These are phyloP conservation scores for Telopea speciosissima DNA, from an alignment of 177 flowering plant species.

Conservation along the genomic window DNA sequence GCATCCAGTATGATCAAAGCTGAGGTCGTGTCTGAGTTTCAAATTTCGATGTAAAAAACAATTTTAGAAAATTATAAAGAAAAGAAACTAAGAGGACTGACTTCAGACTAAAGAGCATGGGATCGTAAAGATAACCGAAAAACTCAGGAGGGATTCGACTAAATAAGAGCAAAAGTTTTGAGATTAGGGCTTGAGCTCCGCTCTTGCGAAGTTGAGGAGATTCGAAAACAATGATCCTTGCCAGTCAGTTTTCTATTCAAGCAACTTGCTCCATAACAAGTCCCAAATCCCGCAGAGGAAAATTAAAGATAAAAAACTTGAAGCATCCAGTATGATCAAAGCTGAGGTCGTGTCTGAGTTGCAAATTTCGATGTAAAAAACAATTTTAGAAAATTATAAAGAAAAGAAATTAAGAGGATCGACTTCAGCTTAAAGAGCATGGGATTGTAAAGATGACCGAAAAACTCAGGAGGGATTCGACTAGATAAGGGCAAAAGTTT, in stretches of 20 bases:
- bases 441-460: slow-evolving; percentile 19
- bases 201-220: slow-evolving; percentile 24
- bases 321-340: no score
- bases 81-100: not conserved
- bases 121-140: slow-evolving; percentile 18
- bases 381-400: not conserved
- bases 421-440: slow-evolving; percentile 29
- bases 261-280: no score
- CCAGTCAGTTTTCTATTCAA: no score
- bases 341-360: no score
- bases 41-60: no score
- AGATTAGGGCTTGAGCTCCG: slow-evolving; percentile 22
- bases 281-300: no score
- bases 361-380: no score
- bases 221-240: slow-evolving; percentile 11
- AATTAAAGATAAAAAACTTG: no score
- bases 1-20: no score
- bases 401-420: not conserved
- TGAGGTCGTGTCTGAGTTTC: no score
- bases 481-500: slow-evolving; percentile 19
- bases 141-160: slow-evolving; percentile 20
- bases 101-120: slow-evolving; percentile 30
- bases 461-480: slow-evolving; percentile 21
- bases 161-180: slow-evolving; percentile 21
- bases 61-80: no score